These are phyloP conservation scores for Pichia sp. DNA, from an alignment of 1,139 yeast genomes.

Conservation along the genomic window DNA sequence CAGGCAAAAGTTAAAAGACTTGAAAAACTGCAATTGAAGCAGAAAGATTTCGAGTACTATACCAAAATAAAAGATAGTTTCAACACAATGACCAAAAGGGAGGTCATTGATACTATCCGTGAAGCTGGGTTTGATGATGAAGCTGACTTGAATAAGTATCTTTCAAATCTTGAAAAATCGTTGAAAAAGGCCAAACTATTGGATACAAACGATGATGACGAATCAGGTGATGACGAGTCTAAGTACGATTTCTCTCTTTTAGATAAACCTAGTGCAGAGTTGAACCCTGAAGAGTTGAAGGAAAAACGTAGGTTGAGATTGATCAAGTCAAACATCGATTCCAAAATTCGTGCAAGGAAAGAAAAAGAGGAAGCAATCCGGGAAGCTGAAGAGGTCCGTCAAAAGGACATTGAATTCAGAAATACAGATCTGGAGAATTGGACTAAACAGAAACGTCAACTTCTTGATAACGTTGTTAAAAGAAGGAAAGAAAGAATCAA, in stretches of 20 bases:
- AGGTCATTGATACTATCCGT: constrained; percentile 47
- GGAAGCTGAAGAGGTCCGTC: constrained; percentile 47
- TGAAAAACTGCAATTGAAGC: constrained; percentile 77
- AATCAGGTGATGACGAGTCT: constrained; percentile 40
- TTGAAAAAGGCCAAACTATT: constrained; percentile 63
- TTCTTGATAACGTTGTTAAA: constrained; percentile 53
- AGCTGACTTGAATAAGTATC: constrained; percentile 64
- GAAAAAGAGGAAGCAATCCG: constrained; percentile 63
- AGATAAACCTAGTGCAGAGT: constrained; percentile 78
- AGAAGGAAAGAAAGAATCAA: constrained; percentile 64
- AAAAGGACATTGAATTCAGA: constrained; percentile 75
- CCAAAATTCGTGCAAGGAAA: constrained; percentile 75
- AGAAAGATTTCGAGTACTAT: constrained; percentile 74
- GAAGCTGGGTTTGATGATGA: constrained; percentile 78
- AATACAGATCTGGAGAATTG: constrained; percentile 69
- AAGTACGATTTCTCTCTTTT: constrained; percentile 60
- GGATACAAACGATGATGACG: constrained; percentile 45
- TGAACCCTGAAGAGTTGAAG: constrained; percentile 73
- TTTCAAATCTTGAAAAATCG: constrained; percentile 60
- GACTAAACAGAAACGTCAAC: constrained; percentile 65
- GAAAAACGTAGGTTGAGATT: constrained; percentile 84
- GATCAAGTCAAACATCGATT: constrained; percentile 82
- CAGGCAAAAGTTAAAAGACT: constrained; percentile 83
- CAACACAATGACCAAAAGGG: constrained; percentile 43
- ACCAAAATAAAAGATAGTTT: constrained; percentile 53